Base-by-base conservation (phyloP, 2,329 filamentous ascomycete genomes). In the Verticillium albo-atrum region DNA sequence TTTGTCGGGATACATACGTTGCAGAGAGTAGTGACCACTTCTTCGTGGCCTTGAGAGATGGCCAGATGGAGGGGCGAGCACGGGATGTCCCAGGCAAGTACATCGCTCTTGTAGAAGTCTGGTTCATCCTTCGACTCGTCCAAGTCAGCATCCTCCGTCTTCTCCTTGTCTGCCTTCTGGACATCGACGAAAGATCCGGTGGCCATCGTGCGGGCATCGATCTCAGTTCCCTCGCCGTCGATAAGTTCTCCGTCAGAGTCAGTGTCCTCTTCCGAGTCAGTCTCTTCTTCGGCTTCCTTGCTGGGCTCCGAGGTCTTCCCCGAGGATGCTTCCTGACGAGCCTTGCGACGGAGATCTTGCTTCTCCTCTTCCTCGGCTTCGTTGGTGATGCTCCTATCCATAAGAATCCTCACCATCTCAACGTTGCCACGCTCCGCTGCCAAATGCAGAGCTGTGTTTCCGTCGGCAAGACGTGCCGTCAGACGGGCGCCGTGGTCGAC, bases 371-470 rank as follows among this genome's bases (percentile, higher is more conserved):
- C 85, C 57, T 83, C 80, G 60, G 87, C 86, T 70, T 92, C 88
- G 62, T 95, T 95, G 30, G 82, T 80, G 59, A 85, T 82, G 67
- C 91, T 95, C 75, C 87, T 91, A 34, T 86, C 79, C 69, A 96
- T 82, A 14, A 96, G 76, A 7, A 87, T 84, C 62, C 82, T 87
- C 64, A 95, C 81, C 63, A 95, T 93, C 20, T 88, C 84, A 1
- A 76, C 69, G 63, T 86, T 76, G 0, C 92, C 92, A 25, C 88
- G 82, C 52, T 86, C 82, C 20, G 90, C 89, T 20, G 91, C 91
- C 30, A 96, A 77, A 71, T 96, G 92, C n/a, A 96, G 79, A 9
- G 91, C 89, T 2, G 91, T 96, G 64, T 85, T 84, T 3, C 92
- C 92, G 71, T 95, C 92, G 0, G 89, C 89, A 42, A 96, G 71